Conservation (phyloP, 257 asterid genomes). For the Solanum gandarillasii region DNA sequence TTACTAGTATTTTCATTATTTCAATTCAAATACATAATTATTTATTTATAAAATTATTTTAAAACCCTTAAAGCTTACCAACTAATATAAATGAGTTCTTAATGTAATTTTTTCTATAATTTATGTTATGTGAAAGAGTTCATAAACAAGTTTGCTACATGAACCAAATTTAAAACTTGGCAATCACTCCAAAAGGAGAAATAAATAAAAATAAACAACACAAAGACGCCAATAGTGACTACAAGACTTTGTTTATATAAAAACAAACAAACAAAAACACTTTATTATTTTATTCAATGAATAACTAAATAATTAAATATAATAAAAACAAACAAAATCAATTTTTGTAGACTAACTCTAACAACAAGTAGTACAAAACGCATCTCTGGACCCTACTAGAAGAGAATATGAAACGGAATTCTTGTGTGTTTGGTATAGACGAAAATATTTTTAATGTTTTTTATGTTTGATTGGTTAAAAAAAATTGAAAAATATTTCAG, state of each 20-base stretch:
- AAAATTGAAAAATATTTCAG: not conserved
- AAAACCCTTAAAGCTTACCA: not conserved
- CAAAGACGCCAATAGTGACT: not conserved
- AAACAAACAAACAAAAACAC: not conserved
- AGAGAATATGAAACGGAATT: not conserved
- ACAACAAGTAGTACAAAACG: not conserved
- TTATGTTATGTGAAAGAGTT: not conserved
- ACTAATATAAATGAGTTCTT: not conserved
- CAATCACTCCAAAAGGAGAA: not conserved
- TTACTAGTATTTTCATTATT: not conserved
- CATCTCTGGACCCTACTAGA: not conserved
- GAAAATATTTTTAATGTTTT: not conserved
- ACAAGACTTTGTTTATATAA: not conserved
- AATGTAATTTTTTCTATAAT: not conserved
- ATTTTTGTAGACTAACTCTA: not conserved
- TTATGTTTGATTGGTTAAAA: not conserved
- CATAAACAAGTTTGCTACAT: not conserved
- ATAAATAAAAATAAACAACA: not conserved
- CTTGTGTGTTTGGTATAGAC: not conserved
- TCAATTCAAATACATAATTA: not conserved
- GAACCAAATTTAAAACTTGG: not conserved
- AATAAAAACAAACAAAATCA: not conserved
- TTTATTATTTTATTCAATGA: not conserved
- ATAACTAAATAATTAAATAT: not conserved
- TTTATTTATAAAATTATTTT: not conserved